Base-by-base conservation (phyloP, 2,329 filamentous ascomycete genomes). In the Phialocephala subalpina region DNA sequence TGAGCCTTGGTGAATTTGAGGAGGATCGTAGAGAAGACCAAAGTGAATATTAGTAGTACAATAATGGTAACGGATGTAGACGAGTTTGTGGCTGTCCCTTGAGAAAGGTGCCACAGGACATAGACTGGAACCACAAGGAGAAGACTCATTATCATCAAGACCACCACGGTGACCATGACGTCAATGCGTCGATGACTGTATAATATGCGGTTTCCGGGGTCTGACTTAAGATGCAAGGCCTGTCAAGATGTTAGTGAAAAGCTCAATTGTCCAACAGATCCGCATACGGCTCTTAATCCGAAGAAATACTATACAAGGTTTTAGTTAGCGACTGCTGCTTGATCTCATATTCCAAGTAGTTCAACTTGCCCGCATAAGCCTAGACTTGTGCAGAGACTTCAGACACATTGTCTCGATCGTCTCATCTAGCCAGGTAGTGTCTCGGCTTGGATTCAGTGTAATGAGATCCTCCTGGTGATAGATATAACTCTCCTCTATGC, bases 401-500 rank as follows among this genome's bases (percentile, higher is more conserved):
- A 16, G 29, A n/a, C 27, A 29, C 8, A 7, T n/a, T n/a, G 7
- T 33, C 58, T 80, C 78, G 7, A 81, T 71, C 0, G 60, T 40
- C 3, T 65, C 66, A 63, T 81, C 80, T 1, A 82, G 73, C 78
- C 78, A 80, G 3, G 79, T 77, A 63, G 77, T 73, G 47, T 81
- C 79, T 49, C 79, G 60, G 0, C 77, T 77, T 1, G 77, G 73
- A 4, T 78, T 72, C 0, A 81, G 68, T 0, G 77, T 77, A 12
- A 82, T 69, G 0, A 81, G 64, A 60, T 82, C 80, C 62, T 80
- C 78, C 68, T 77, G 77, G 1, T 72, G 63, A 2, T 73, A 62
- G 8, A 80, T 75, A 66, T 75, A 81, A 0, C 47, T 57, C 25
- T 71, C 67, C 8, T 76, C 73, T 1, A 64, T 53, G 12, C 62